Conservation (phyloP, 2,329 filamentous ascomycete genomes). For the Cladosporium sp. region DNA sequence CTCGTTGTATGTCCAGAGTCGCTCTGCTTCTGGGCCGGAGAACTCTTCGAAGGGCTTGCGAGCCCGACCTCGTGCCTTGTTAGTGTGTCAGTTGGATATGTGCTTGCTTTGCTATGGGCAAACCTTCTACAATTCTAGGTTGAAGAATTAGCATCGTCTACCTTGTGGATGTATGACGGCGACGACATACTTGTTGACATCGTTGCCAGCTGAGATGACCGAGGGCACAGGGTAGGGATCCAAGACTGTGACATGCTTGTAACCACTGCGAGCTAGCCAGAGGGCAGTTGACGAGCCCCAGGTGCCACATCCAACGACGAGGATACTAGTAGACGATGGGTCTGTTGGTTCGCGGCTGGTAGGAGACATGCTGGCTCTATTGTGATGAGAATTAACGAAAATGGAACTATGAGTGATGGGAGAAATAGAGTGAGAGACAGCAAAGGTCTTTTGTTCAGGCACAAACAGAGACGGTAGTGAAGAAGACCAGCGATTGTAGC, state of each 20-base stretch:
- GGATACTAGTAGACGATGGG: constrained; percentile 18
- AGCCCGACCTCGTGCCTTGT: constrained; percentile 14
- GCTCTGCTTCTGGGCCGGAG: constrained; percentile 6
- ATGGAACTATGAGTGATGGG: background rate
- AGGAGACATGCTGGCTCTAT: background rate
- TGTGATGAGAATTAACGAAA: background rate
- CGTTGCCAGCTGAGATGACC: constrained; percentile 47
- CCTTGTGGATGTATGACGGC: too few species aligned
- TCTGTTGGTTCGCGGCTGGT: background rate
- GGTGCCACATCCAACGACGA: constrained; percentile 49
- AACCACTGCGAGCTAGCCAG: constrained; percentile 47
- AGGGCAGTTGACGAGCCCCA: constrained; percentile 53
- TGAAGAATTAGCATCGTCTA: background rate
- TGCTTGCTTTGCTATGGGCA: background rate
- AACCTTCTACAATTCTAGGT: constrained; percentile 39
- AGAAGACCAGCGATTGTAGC: too few species aligned
- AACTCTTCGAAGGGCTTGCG: constrained; percentile 10
- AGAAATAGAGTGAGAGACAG: too few species aligned
- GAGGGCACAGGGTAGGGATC: constrained; percentile 46
- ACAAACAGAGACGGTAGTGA: too few species aligned
- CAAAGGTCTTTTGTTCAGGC: too few species aligned
- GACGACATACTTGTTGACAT: constrained; percentile 40
- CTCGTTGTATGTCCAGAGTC: constrained; percentile 14
- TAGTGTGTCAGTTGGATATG: constrained; percentile 12
- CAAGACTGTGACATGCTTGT: constrained; percentile 46